These are phyloP conservation scores for Grammothele lineata DNA, from an alignment of 768 basidiomycete species.

Conservation along the genomic window DNA sequence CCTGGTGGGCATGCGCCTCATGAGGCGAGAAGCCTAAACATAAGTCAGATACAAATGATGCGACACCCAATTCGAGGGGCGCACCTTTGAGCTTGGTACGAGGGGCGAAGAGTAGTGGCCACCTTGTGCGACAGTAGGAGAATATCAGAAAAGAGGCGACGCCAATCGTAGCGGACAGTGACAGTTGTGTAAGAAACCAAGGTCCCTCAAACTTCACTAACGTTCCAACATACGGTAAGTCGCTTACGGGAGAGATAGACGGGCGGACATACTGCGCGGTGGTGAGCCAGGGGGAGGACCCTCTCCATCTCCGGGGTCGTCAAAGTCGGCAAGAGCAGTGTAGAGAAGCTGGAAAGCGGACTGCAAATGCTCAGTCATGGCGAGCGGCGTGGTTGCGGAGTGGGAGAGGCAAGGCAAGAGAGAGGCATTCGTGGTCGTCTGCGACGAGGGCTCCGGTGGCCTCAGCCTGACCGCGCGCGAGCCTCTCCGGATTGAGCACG, in stretches of 20 bases:
- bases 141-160: slow-evolving; percentile 79
- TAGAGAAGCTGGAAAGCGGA: slow-evolving; percentile 1
- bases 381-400: neutral
- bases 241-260: neutral
- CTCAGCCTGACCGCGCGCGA: neutral
- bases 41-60: slow-evolving; percentile 5
- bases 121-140: slow-evolving; percentile 82
- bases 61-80: slow-evolving; percentile 12
- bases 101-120: slow-evolving; percentile 89
- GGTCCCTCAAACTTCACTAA: slow-evolving; percentile 84
- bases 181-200: slow-evolving; percentile 91
- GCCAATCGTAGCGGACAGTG: slow-evolving; percentile 75
- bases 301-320: slow-evolving; percentile 7
- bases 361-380: slow-evolving; percentile 4
- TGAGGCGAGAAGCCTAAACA: slow-evolving; percentile 83
- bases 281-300: slow-evolving; percentile 54
- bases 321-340: neutral
- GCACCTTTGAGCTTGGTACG: slow-evolving; percentile 91
- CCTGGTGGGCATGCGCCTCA: slow-evolving; percentile 81
- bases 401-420: neutral
- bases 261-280: slow-evolving; percentile 48
- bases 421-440: slow-evolving; percentile 8
- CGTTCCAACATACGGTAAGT: neutral
- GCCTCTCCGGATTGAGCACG: slow-evolving; percentile 5
- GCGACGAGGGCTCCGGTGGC: slow-evolving; percentile 4